These are phyloP conservation scores for Steccherinum ochraceum DNA, from an alignment of 768 basidiomycete genomes.

Conservation along the genomic window DNA sequence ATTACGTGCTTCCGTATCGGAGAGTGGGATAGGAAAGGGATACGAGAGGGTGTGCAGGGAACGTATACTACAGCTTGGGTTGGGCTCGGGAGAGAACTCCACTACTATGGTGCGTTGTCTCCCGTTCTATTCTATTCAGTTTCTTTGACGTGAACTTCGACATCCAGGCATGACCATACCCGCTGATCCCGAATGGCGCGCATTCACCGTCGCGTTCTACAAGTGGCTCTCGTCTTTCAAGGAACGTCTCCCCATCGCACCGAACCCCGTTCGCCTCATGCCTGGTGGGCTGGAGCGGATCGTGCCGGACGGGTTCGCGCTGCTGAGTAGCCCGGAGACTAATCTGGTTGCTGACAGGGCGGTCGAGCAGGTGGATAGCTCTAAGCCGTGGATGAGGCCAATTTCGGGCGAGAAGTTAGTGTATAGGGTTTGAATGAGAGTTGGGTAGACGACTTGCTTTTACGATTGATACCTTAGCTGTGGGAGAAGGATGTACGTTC, in stretches of 20 bases:
- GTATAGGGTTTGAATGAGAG: not conserved
- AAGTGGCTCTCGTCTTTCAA: not conserved
- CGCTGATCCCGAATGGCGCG: not conserved
- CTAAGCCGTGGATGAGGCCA: not conserved
- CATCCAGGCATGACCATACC: not conserved
- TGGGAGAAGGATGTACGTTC: no score
- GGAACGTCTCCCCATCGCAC: not conserved
- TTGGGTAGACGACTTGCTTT: no score
- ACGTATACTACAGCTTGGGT: not conserved
- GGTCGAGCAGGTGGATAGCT: not conserved
- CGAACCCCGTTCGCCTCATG: not conserved
- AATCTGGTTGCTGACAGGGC: not conserved
- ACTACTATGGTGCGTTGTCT: not conserved
- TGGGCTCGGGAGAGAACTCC: not conserved
- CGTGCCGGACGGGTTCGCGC: not conserved
- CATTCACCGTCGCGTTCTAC: not conserved
- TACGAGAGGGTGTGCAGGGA: not conserved
- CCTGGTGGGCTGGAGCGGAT: not conserved
- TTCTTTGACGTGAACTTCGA: not conserved
- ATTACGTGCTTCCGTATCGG: not conserved
- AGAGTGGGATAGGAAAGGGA: not conserved
- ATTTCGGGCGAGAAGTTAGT: not conserved
- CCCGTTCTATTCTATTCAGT: not conserved
- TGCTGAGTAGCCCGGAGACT: not conserved
- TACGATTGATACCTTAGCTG: no score